Evolutionary conservation across 441 rosid species (phyloP).

Genomic region (Corymbia citriodora): DNA sequence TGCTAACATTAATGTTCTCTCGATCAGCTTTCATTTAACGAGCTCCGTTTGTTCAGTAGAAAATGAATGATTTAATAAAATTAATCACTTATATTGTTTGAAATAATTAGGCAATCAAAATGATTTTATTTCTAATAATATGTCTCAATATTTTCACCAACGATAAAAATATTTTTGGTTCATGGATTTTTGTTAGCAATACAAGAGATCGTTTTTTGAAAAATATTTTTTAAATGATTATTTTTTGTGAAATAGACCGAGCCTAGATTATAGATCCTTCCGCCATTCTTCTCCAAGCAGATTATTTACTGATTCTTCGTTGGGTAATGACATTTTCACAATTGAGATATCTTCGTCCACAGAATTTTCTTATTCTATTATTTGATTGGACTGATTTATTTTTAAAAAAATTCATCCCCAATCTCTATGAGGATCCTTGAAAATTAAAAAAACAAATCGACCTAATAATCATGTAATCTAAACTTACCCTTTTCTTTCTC

Average conservation of each 20-base stretch:
- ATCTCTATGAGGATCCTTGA: neutral
- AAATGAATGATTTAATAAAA: too few relatives aligned
- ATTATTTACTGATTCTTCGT: neutral
- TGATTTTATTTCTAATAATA: neutral
- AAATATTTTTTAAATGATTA: neutral
- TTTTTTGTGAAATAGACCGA: neutral
- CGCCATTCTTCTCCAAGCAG: neutral
- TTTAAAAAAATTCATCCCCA: neutral
- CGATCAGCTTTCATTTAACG: neutral
- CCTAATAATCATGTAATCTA: neutral
- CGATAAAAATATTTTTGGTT: neutral
- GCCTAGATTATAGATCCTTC: neutral
- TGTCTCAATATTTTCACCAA: rapidly evolving
- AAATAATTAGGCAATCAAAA: neutral
- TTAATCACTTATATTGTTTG: neutral
- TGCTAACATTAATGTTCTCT: neutral
- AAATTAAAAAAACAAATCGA: neutral
- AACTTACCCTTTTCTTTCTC: neutral
- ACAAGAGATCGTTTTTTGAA: too few relatives aligned
- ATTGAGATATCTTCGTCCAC: neutral
- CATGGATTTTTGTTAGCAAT: neutral
- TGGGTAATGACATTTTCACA: neutral
- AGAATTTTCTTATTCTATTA: neutral
- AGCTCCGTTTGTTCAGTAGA: rapidly evolving
- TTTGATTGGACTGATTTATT: neutral